These are phyloP conservation scores for Zoysia japonica DNA, from an alignment of 176 grass and related monocot genomes.

Conservation along the genomic window DNA sequence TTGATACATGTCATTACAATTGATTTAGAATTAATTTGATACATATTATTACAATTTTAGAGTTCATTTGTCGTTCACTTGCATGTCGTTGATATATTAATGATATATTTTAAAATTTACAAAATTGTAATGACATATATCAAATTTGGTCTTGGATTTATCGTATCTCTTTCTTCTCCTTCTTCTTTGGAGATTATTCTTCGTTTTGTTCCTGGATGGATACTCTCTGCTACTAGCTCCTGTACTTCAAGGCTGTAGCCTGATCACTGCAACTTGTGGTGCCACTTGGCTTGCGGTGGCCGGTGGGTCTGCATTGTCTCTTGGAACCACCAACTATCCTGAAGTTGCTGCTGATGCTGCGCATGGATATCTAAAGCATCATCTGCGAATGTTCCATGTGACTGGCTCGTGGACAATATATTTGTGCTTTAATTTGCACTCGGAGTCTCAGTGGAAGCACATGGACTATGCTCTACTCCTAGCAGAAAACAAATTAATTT, in stretches of 20 bases:
- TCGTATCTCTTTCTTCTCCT: not conserved
- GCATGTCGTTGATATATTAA: too few species aligned
- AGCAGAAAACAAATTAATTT: too few species aligned
- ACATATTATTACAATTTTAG: too few species aligned
- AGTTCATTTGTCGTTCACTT: too few species aligned
- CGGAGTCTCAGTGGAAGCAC: not conserved
- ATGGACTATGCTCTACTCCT: not conserved
- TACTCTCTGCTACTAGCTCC: not conserved
- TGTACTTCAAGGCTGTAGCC: not conserved
- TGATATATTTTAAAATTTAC: too few species aligned
- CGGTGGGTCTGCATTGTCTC: not conserved
- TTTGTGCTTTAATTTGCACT: not conserved
- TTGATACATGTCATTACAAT: too few species aligned
- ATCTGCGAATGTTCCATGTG: not conserved
- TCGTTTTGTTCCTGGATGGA: not conserved
- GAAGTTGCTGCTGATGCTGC: not conserved
- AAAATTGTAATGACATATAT: too few species aligned
- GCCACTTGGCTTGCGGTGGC: too few species aligned
- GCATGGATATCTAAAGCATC: not conserved
- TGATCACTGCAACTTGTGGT: not conserved
- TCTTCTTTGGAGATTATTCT: not conserved
- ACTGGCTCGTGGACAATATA: not conserved
- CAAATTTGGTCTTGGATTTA: too few species aligned
- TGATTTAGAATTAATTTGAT: too few species aligned
- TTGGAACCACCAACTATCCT: not conserved